These are phyloP conservation scores for Ceratocystis variospora DNA, from an alignment of 2,329 filamentous ascomycete species.

Conservation along the genomic window DNA sequence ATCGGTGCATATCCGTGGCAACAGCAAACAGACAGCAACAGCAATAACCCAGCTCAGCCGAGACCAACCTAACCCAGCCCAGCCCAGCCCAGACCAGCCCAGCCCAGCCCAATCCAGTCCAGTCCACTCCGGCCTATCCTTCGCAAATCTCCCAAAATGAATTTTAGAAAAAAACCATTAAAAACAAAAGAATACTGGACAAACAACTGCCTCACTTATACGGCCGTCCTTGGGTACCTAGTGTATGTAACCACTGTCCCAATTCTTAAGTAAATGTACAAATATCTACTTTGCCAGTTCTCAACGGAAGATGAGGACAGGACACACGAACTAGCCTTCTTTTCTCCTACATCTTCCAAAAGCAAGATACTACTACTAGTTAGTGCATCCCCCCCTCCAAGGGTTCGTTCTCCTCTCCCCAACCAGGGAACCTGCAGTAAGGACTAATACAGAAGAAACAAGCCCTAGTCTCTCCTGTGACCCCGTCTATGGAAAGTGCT, in stretches of 20 bases:
- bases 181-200: background rate
- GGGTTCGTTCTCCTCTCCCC: background rate
- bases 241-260: background rate
- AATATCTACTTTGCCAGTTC: background rate
- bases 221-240: background rate
- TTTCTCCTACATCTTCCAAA: background rate
- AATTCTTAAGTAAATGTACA: background rate
- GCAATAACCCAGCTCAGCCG: background rate
- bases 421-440: background rate
- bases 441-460: background rate
- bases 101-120: background rate
- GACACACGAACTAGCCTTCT: background rate
- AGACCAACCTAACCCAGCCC: background rate
- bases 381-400: no score
- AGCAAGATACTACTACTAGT: background rate
- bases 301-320: background rate
- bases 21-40: background rate
- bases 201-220: background rate
- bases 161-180: no score
- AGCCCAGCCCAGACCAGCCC: background rate
- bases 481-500: background rate
- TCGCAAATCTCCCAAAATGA: no score
- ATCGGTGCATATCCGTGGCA: slow-evolving; percentile 1
- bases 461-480: background rate
- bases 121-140: no score